Base-by-base conservation (phyloP, 2,329 filamentous ascomycete species). In the Aspergillus pseudotamarii region DNA sequence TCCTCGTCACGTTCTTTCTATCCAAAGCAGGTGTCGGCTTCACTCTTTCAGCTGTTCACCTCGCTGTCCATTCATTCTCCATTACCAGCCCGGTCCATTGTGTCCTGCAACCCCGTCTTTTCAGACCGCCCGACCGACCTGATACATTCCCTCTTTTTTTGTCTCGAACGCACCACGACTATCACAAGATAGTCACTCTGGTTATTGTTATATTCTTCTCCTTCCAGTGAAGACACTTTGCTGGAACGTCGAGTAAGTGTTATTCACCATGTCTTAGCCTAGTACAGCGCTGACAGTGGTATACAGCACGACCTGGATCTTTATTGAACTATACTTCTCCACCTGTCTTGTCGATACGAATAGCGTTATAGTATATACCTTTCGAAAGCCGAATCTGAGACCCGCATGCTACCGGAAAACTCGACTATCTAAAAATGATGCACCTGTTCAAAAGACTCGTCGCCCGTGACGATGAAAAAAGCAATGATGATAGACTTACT, bases 31-130 rank as follows among this genome's bases (percentile, higher is more conserved):
- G 80, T 80, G 76, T 78, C 83, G 81, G 85, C 85, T 88, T 87
- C 86, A 88, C 83, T 88, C 86, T 80, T 87, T 88, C 78, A 86
- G 85, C 84, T 85, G 83, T 77, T 79, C 78, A 78, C 77, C 73
- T 77, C 78, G 84, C 80, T 74, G 75, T 83, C 79, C 82, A 72
- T 78, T 83, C 81, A 69, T 82, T 83, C 73, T 66, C 58, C 55
- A 57, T 65, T 60, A 41, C 62, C 55, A 66, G 63, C 61, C 64
- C 62, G 65, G 65, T 65, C 62, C 53, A 64, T 28, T 55, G 60
- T 63, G 57, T 59, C 54, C 51, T 46, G 41, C 61, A 62, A 67
- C 67, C 65, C 62, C 66, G 61, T 66, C 64, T 59, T 23, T 57
- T 57, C 43, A 60, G 56, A 56, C 62, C 30, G 56, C 60, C 48